These are phyloP conservation scores for Thalassiosira hispida DNA, from an alignment of 352 stramenopile species.

Conservation along the genomic window DNA sequence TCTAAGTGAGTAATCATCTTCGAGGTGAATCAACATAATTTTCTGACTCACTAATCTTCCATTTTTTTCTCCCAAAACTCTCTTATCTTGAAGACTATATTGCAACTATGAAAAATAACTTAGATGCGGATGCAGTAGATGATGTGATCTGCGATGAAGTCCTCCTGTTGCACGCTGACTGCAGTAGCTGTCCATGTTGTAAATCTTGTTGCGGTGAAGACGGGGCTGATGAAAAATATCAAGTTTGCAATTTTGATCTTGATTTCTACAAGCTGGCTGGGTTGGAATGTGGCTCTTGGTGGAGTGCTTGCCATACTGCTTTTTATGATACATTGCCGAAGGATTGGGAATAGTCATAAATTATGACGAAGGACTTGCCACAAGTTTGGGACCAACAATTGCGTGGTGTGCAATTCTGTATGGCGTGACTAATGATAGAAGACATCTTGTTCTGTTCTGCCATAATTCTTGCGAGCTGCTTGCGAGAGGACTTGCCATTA, in stretches of 20 bases:
- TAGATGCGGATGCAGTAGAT: conserved; percentile 4
- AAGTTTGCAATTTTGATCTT: conserved; percentile 1
- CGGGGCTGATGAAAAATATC: not conserved
- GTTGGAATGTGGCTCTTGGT: not conserved
- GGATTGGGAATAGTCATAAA: too few species aligned
- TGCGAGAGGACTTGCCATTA: too few species aligned
- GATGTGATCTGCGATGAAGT: conserved; percentile 5
- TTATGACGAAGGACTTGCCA: too few species aligned
- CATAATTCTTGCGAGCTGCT: too few species aligned
- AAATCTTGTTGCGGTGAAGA: not conserved
- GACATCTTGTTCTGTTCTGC: too few species aligned
- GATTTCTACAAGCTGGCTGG: not conserved
- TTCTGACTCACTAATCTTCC: not conserved
- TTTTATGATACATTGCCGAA: not conserved
- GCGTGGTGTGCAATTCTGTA: too few species aligned
- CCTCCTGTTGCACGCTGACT: not conserved
- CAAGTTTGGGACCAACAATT: too few species aligned
- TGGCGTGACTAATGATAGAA: too few species aligned
- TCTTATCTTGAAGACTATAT: not conserved
- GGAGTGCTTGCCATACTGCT: not conserved
- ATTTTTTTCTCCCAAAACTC: not conserved
- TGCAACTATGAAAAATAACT: not conserved
- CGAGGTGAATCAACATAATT: not conserved
- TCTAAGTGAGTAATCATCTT: not conserved
- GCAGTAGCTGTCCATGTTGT: conserved; percentile 1